Evolutionary conservation across 129 eudicot species (phyloP), one percentile per base, ranked within the genome.

Genomic region (Logfia minima): DNA sequence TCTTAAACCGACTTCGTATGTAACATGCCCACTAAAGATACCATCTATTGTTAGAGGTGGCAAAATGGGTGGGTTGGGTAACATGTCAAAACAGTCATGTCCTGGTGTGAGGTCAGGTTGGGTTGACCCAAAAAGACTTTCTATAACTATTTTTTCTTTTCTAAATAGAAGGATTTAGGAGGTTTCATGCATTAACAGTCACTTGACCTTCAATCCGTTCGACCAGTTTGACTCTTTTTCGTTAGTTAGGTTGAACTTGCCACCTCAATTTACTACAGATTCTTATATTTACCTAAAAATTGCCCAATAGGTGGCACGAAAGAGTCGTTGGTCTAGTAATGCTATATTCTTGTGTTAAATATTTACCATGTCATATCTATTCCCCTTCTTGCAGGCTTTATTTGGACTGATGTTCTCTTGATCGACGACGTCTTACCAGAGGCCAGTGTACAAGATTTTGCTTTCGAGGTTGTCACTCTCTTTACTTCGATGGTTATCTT

Each of bases 371-470:
- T 79, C 66, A 6, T 37, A 79, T 51, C n/a, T 32, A 72, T 63
- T 43, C 35, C 45, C 73, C 24, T 53, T 62, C 75, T 59, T 80
- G 55, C 90, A 94, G 99, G 96, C 56, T 79, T 85, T 75, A 86
- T 89, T 52, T 94, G 99, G 99, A 85, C 87, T 23, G 96, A 94
- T 82, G 96, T 94, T 81, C 90, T 91, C n/a, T 75, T 83, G 76
- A 87, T 94, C 79, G 89, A 91, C 62, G 94, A 88, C 83, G 97
- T 89, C 65, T 84, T 94, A 78, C 97, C 99, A 69, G 97, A 89
- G 81, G 97, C 97, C 76, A 82, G 86, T 66, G 83, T 91, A 45
- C 83, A 87, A 29, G 96, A 85, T 72, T 84, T 89, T 84, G 81
- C 92, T 59, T 77, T 91, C 26, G 89, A 91, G 98, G 98, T 94